A percentile compares a stretch with the other conserved stretches of the same genome.
Evolutionary conservation across 352 stramenopile species (phyloP).

Genomic region (Phytophthora palmivora): DNA sequence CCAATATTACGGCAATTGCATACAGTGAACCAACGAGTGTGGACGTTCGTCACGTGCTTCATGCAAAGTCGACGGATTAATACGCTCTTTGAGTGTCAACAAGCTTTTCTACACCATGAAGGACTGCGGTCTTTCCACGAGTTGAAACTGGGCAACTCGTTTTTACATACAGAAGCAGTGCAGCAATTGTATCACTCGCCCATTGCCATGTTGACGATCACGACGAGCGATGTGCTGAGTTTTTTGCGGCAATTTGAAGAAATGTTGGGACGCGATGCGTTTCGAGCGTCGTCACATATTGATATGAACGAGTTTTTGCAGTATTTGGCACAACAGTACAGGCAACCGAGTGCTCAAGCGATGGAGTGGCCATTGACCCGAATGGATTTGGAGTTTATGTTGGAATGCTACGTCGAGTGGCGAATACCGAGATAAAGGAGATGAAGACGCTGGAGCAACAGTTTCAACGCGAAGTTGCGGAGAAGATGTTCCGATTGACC

Average conservation of each 20-base stretch:
- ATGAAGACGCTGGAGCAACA: constrained; percentile 82
- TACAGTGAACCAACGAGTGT: constrained; percentile 75
- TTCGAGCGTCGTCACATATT: constrained; percentile 60
- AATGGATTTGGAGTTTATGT: constrained; percentile 81
- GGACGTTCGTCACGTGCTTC: constrained; percentile 84
- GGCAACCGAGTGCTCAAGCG: constrained; percentile 59
- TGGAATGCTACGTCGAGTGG: constrained; percentile 74
- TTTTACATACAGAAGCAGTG: constrained; percentile 81
- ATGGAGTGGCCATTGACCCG: constrained; percentile 72
- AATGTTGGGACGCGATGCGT: constrained; percentile 71
- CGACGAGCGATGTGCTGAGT: constrained; percentile 72
- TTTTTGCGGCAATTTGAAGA: constrained; percentile 73
- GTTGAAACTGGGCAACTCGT: constrained; percentile 83
- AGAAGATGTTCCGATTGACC: constrained; percentile 83
- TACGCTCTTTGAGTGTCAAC: constrained; percentile 79
- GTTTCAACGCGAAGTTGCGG: constrained; percentile 79
- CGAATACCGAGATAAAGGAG: constrained; percentile 83
- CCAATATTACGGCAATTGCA: constrained; percentile 64
- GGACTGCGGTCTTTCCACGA: constrained; percentile 67
- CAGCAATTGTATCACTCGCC: constrained; percentile 69
- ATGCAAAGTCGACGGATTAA: constrained; percentile 74
- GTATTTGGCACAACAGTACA: constrained; percentile 75
- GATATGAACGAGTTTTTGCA: constrained; percentile 76
- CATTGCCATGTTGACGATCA: constrained; percentile 53
- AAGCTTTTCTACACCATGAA: constrained; percentile 72